Conservation (phyloP, 2,329 filamentous ascomycete genomes). For the Dactylella cylindrospora region DNA sequence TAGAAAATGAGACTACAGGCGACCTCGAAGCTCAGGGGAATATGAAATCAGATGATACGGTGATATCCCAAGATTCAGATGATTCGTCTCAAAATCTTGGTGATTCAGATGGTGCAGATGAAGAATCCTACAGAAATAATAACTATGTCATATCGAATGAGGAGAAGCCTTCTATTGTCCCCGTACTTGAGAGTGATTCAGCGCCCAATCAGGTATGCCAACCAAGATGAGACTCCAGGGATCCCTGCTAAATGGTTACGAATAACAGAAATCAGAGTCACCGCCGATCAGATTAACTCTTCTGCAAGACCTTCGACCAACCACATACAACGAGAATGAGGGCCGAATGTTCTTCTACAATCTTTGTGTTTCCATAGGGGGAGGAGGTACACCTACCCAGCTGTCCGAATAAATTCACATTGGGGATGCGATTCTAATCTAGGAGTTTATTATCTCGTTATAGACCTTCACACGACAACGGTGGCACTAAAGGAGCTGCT, state of each 20-base stretch:
- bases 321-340: no score
- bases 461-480: conserved; percentile 22
- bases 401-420: no score
- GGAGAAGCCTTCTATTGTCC: conserved; percentile 6
- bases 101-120: conserved; percentile 25
- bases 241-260: no score
- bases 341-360: no score
- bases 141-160: conserved; percentile 41
- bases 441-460: no score
- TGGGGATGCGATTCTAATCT: no score
- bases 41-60: conserved; percentile 24
- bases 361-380: no score
- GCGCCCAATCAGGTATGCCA: conserved; percentile 16
- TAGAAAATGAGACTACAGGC: conserved; percentile 4
- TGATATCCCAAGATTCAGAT: conserved; percentile 28
- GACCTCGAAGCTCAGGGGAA: conserved; percentile 14
- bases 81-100: conserved; percentile 18
- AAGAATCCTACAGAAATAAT: conserved; percentile 36
- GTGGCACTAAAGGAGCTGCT: conserved; percentile 20
- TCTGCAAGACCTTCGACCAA: no score
- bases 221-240: no score
- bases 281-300: no score
- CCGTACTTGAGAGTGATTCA: conserved; percentile 28
- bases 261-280: no score
- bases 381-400: no score